phyloP scores from a whole-genome alignment of 2,329 filamentous ascomycete species.

The Cordyceps cicadae region DNA sequence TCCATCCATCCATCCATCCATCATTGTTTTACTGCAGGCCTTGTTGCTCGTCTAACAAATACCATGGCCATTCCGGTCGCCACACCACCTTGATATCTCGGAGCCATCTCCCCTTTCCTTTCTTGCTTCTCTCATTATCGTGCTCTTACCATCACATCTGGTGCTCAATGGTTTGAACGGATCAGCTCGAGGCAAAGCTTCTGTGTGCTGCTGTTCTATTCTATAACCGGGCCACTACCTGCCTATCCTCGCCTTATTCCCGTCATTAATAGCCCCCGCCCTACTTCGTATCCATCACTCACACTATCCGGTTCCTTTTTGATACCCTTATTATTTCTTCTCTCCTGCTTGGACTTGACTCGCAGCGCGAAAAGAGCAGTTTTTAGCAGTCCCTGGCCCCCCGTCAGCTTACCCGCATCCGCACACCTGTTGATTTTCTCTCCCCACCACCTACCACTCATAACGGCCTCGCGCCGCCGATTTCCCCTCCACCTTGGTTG shows the following conservation, averaged over 20 bases:
- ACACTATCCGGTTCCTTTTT: background rate
- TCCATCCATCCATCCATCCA: background rate
- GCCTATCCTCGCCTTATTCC: background rate
- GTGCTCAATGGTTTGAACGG: background rate
- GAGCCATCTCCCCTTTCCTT: background rate
- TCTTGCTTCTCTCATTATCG: background rate
- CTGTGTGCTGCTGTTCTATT: background rate
- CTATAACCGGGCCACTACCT: background rate
- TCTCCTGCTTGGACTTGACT: background rate
- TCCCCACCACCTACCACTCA: conserved; percentile 2
- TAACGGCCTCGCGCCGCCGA: background rate
- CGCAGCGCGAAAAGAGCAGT: background rate
- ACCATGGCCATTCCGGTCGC: conserved; percentile 1
- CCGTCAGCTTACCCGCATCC: conserved; percentile 6
- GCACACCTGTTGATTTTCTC: conserved; percentile 8
- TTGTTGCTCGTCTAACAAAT: conserved; percentile 4
- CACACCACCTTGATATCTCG: conserved; percentile 7
- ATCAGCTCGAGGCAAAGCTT: background rate
- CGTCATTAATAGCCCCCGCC: background rate
- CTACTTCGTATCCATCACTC: background rate
- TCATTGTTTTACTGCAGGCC: background rate
- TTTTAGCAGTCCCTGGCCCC: background rate
- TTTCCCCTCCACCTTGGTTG: background rate
- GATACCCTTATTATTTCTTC: background rate
- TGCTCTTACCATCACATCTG: background rate